Evolutionary conservation across 164 flowering plant species (phyloP), one percentile per base, ranked within the genome.

Genomic region (Pachysandra terminalis): DNA sequence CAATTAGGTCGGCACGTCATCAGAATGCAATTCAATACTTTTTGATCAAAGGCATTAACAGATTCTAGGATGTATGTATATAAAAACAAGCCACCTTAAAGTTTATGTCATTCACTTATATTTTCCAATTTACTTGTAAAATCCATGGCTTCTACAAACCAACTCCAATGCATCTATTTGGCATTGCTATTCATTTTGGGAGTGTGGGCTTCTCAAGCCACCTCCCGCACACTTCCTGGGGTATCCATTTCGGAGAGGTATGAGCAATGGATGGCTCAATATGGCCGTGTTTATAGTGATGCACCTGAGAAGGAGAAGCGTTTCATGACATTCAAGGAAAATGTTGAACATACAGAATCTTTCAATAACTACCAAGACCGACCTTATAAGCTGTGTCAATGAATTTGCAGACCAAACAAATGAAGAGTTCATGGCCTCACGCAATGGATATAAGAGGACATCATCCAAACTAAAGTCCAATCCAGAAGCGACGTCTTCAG

Each of bases 361-460:
- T 55, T 56, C 12, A 73, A 73, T 51, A 17, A 55, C 10, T 51
- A 5, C 5, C 22, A 1, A 9, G 52, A 48, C 41, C 25, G 23
- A 25, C 2, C 24, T 2, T 72, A 54, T 61, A 66, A 56, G 45
- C 45, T 72, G 2, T 24, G 66, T 72, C 9, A 73, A 73, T 40
- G 24, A 56, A 21, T 73, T 73, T 73, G 68, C 76, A 48, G 76
- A 73, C 54, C 37, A 41, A 23, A 68, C 76, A 22, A 57, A 62
- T 22, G 59, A 57, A 12, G 66, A 73, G 27, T 73, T 73, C 48
- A 26, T 9, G 26, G 45, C 69, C 24, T 49, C 64, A 4, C 56
- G n/a, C 27, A 61, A 55, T 24, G 55, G 67, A 5, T 73, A 56
- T 57, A 67, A 56, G 49, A 54, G 19, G 26, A 19, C 3, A 12